Base-by-base conservation (phyloP, 768 basidiomycete genomes). In the Suillus alpinus region DNA sequence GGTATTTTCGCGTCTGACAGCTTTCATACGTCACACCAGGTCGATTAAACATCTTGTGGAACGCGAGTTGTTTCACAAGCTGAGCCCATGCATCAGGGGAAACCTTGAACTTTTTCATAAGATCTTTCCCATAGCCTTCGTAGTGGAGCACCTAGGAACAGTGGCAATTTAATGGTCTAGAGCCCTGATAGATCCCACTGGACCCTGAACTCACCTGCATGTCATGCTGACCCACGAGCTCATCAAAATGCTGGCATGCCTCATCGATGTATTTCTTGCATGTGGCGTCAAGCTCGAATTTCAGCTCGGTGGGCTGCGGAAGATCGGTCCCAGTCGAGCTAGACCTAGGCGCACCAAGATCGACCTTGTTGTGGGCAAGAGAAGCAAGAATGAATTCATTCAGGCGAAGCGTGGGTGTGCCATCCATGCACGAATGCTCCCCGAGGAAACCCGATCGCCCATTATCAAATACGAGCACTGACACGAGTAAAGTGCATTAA, bases 21-120 rank as follows among this genome's bases (percentile, higher is more conserved):
- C 88, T 89, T 80, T 99, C 96, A 77, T 99, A 99, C 62, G 90
- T 88, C 50, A 92, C 87, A 2, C 85, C 91, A 9, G 90, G 87
- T 2, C 90, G 81, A 6, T 79, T 78, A 67, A 79, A 82, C 81
- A 95, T 84, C 77, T 95, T 95, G 73, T 90, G 86, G 80, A 92
- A 98, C 23, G 95, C 96, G 51, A 98, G 87, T 75, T 98, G 96
- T 78, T 95, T 98, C 66, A 95, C 87, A 58, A 98, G 82, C 76
- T 99, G 97, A 18, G 83, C 92, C 87, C 94, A 95, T 31, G 95
- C 95, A 69, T 99, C 97, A 0, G 96, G 97, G 1, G 92, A 94
- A 51, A 85, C 80, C 68, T 88, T 88, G 81, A 83, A 84, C 59
- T 79, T 81, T 79, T 97, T 98, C 78, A 95, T 92, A 66, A 83